A percentile compares a stretch with the other conserved stretches of the same genome.
phyloP scores from a whole-genome alignment of 768 basidiomycete species.

The Paxillus involutus region DNA sequence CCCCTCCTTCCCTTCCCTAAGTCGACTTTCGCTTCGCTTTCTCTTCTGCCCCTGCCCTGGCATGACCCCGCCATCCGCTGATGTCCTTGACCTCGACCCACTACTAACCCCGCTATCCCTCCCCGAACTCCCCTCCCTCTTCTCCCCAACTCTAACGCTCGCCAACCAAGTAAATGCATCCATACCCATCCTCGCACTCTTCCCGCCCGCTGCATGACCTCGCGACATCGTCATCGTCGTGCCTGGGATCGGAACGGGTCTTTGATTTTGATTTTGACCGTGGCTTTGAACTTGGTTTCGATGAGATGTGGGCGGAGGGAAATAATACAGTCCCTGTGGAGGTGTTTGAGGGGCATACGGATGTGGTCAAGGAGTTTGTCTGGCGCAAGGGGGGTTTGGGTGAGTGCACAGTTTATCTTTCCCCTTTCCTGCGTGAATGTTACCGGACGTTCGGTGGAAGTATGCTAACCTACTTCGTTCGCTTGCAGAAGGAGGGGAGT shows the following conservation, averaged over 20 bases:
- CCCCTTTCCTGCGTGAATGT: background rate
- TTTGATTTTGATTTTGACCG: constrained; percentile 8
- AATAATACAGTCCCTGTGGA: constrained; percentile 50
- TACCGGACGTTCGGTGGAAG: background rate
- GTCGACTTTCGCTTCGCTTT: constrained; percentile 49
- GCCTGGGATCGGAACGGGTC: constrained; percentile 23
- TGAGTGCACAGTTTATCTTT: constrained; percentile 20
- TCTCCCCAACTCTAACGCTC: constrained; percentile 64
- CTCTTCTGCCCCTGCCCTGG: constrained; percentile 22
- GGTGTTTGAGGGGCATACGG: constrained; percentile 83
- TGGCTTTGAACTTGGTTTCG: constrained; percentile 6
- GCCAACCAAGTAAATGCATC: constrained; percentile 73
- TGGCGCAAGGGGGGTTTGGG: constrained; percentile 77
- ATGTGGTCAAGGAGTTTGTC: constrained; percentile 97
- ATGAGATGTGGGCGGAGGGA: constrained; percentile 71
- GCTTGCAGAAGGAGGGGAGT: constrained; percentile 47
- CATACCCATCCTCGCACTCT: constrained; percentile 60
- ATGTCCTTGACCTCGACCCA: constrained; percentile 42
- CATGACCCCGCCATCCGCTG: constrained; percentile 17
- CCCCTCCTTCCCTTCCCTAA: constrained; percentile 29
- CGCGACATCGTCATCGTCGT: constrained; percentile 45
- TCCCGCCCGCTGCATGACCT: constrained; percentile 46
- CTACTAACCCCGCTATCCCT: constrained; percentile 48
- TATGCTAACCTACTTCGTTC: background rate
- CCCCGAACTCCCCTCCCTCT: constrained; percentile 56